Base-by-base conservation (phyloP, 2,329 filamentous ascomycete species). In the Zasmidium cellare region DNA sequence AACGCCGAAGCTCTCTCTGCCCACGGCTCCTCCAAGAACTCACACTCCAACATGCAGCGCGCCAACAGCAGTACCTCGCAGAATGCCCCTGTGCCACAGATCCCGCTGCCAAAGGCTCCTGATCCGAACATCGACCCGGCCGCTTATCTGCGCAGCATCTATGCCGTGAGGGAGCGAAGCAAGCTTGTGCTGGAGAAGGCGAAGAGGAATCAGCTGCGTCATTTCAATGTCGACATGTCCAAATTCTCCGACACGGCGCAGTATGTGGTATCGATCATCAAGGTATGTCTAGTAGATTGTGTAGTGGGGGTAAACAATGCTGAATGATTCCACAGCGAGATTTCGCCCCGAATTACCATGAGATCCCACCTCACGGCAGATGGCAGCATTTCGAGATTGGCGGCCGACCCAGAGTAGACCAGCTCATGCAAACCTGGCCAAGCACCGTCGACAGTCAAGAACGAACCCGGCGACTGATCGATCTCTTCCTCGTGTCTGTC, bases 241-340 rank as follows among this genome's bases (percentile, higher is more conserved):
- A 96, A 93, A 75, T 93, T 96, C 72, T 76, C 82, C 47, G 89
- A 93, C 64, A 93, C 93, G 1, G 91, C 92, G 14, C 84, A 84
- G 46, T 96, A 96, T 72, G 89, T 96, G 9, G 87, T 93, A n/a
- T 87, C 89, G 44, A 93, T 97, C 63, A 96, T 97, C 79, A 96
- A 96, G 88, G 92, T 92, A 78, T 31, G 55, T 44, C 31, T 25
- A 14, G 41, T 19, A 12, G 14, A 23, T 45, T 16, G 23, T 56
- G 9, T 46, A 19, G 28, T n/a, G n/a, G 18, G 19, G 14, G 3
- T 23, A 23, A 9, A n/a, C 12, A 38, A 41, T 46, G 31, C 23
- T 46, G 24, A 48, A 19, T 7, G 22, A 20, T 3, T 18, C 14
- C 59, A 59, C 70, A 89, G 87, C 81, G 87, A 76, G 87, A 90